phyloP scores from a whole-genome alignment of 768 basidiomycete genomes.

The Clathrus columnatus region DNA sequence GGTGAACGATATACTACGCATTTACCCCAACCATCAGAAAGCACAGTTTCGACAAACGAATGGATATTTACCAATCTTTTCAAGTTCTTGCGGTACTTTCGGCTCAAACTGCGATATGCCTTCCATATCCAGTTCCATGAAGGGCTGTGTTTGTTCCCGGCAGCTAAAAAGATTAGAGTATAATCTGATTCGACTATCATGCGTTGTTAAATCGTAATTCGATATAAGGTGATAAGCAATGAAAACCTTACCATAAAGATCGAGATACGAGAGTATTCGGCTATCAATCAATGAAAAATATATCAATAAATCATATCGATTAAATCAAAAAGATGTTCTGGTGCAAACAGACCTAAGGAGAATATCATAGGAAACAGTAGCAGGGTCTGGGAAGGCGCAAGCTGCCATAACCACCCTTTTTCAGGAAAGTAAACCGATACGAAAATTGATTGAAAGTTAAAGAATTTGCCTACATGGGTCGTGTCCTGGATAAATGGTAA shows the following conservation, averaged over 20 bases:
- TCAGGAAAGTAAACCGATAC: slow-evolving; percentile 9
- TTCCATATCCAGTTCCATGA: slow-evolving; percentile 92
- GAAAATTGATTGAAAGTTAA: background rate
- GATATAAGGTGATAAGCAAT: slow-evolving; percentile 7
- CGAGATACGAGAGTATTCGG: slow-evolving; percentile 68
- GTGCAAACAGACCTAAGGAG: slow-evolving; percentile 55
- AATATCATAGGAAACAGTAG: slow-evolving; percentile 65
- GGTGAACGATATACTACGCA: slow-evolving; percentile 72
- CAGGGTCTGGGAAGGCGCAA: slow-evolving; percentile 75
- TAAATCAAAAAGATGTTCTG: background rate
- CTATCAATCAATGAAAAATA: slow-evolving; percentile 28
- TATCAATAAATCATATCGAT: slow-evolving; percentile 1
- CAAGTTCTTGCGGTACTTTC: slow-evolving; percentile 83
- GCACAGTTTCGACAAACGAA: background rate
- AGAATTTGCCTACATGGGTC: slow-evolving; percentile 59
- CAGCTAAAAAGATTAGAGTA: slow-evolving; percentile 79
- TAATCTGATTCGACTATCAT: slow-evolving; percentile 77
- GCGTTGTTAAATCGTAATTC: background rate
- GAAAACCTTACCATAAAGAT: slow-evolving; percentile 58
- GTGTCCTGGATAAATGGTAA: slow-evolving; percentile 43
- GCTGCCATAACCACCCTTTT: slow-evolving; percentile 78
- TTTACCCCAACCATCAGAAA: background rate
- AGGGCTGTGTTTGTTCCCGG: slow-evolving; percentile 65
- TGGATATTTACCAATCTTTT: slow-evolving; percentile 58
- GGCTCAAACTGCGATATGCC: slow-evolving; percentile 68